These are phyloP conservation scores for Xerocomellus amylosporus DNA, from an alignment of 768 basidiomycete species.

Conservation along the genomic window DNA sequence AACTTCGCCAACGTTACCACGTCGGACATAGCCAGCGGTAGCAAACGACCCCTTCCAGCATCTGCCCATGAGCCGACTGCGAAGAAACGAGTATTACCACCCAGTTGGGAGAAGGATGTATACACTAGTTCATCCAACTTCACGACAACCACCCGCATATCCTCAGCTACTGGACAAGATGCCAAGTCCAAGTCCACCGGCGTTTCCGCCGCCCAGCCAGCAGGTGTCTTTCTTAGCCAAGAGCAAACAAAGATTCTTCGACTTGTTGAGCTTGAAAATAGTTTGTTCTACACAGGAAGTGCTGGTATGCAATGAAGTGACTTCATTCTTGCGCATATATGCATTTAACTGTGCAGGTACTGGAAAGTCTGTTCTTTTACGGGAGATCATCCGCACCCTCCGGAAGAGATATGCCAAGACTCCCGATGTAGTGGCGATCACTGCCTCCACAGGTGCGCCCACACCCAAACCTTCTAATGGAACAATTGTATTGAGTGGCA, in stretches of 20 bases:
- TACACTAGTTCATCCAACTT: slow-evolving; percentile 38
- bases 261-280: slow-evolving; percentile 69
- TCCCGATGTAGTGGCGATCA: slow-evolving; percentile 82
- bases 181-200: slow-evolving; percentile 7
- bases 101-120: slow-evolving; percentile 43
- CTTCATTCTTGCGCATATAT: slow-evolving; percentile 18
- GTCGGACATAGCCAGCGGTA: slow-evolving; percentile 23
- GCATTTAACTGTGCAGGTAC: slow-evolving; percentile 58
- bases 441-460: slow-evolving; percentile 81
- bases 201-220: slow-evolving; percentile 19
- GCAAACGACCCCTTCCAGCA: slow-evolving; percentile 33
- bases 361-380: slow-evolving; percentile 91
- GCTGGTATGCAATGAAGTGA: slow-evolving; percentile 61
- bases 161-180: slow-evolving; percentile 15
- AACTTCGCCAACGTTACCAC: slow-evolving; percentile 13
- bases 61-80: slow-evolving; percentile 27
- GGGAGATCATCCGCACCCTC: slow-evolving; percentile 83
- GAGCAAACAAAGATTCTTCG: slow-evolving; percentile 85
- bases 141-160: slow-evolving; percentile 6
- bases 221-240: slow-evolving; percentile 64
- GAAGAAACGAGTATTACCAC: slow-evolving; percentile 60
- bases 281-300: slow-evolving; percentile 94
- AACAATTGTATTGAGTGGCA: neutral
- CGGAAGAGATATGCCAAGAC: slow-evolving; percentile 50
- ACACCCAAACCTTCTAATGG: neutral